A percentile compares a stretch with the other conserved stretches of the same genome.
Evolutionary conservation across 2,329 filamentous ascomycete species (phyloP).

Genomic region (Fusarium aywerte): DNA sequence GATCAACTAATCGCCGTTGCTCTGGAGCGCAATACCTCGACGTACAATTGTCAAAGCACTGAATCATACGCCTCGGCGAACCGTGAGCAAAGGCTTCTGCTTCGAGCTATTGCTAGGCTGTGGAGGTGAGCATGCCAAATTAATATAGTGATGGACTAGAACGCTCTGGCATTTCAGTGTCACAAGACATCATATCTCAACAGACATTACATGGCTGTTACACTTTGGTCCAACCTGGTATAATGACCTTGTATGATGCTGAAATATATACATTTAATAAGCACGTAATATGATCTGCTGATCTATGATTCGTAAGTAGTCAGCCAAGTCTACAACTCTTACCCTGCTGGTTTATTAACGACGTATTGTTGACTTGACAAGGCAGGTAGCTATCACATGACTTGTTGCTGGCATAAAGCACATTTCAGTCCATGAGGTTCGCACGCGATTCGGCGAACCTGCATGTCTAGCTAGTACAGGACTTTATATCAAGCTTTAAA

Average conservation of each 20-base stretch:
- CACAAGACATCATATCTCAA: not conserved
- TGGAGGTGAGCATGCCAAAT: not conserved
- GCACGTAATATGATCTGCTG: not conserved
- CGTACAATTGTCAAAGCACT: not conserved
- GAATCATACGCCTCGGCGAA: not conserved
- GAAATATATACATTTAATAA: constrained; percentile 1
- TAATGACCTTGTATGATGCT: not conserved
- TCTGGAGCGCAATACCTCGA: not conserved
- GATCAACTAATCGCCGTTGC: not conserved
- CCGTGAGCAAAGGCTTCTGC: not conserved
- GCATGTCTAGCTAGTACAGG: not conserved
- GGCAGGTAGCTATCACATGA: not conserved
- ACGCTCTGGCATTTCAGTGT: not conserved
- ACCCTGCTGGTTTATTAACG: not conserved
- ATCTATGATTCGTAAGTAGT: not conserved
- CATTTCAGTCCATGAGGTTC: not conserved
- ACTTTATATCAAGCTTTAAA: not conserved
- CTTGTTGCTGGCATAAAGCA: not conserved
- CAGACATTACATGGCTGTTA: constrained; percentile 5
- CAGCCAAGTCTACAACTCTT: not conserved
- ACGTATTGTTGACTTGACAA: not conserved
- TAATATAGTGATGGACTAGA: not conserved
- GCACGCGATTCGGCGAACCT: constrained; percentile 16
- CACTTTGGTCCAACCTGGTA: not conserved
- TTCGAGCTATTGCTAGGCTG: not conserved